Percentiles rank a stretch among this genome's conserved stretches.
These are phyloP conservation scores for Sporothrix pallida DNA, from an alignment of 2,329 filamentous ascomycete genomes.

Conservation along the genomic window DNA sequence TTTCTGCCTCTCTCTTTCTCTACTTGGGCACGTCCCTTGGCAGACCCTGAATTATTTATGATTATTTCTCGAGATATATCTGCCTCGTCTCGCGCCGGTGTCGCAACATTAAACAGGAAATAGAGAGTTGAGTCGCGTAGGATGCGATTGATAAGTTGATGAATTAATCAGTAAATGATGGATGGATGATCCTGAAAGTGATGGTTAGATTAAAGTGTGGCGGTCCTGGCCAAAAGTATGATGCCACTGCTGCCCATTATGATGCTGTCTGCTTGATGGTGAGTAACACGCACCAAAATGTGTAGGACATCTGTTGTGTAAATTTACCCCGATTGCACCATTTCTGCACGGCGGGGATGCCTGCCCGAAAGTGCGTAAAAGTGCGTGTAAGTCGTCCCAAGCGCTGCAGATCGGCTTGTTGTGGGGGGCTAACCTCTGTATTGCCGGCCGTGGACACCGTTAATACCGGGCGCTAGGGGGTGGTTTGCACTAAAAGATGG, in stretches of 20 bases:
- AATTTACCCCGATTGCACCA: slow-evolving; percentile 8
- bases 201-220: no score
- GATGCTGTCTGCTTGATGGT: neutral
- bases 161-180: neutral
- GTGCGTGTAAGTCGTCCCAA: neutral
- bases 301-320: neutral
- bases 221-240: neutral
- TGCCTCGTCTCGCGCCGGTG: slow-evolving; percentile 12
- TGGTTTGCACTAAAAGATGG: neutral
- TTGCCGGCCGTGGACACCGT: neutral
- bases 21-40: slow-evolving; percentile 1
- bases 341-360: neutral
- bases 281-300: neutral
- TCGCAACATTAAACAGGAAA: neutral
- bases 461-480: neutral
- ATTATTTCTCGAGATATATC: neutral
- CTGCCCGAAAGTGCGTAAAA: neutral
- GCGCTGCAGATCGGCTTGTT: neutral
- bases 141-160: neutral
- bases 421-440: neutral
- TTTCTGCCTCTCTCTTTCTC: neutral
- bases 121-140: neutral
- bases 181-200: no score
- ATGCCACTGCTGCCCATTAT: slow-evolving; percentile 23
- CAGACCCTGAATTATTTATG: slow-evolving; percentile 9